Conservation (phyloP, 441 rosid genomes). For the Brassica balearica region DNA sequence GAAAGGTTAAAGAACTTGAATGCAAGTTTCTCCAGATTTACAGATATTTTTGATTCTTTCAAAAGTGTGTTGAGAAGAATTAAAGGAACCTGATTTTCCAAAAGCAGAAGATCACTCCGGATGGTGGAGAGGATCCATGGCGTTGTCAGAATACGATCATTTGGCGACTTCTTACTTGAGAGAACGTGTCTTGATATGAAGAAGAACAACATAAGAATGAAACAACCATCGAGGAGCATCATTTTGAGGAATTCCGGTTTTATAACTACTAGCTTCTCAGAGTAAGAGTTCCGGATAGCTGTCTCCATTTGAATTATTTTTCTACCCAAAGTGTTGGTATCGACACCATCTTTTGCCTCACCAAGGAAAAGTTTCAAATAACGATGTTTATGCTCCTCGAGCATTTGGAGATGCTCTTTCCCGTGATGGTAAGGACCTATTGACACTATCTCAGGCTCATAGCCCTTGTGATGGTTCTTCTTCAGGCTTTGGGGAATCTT, state of each 20-base stretch:
- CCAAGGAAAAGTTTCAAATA: constrained; percentile 50
- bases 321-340: constrained; percentile 27
- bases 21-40: constrained; percentile 30
- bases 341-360: constrained; percentile 34
- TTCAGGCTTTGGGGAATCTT: constrained; percentile 53
- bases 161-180: neutral
- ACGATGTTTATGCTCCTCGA: constrained; percentile 67
- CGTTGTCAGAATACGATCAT: constrained; percentile 52
- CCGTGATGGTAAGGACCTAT: constrained; percentile 68
- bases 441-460: constrained; percentile 62
- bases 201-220: constrained; percentile 33
- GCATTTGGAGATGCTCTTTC: constrained; percentile 49
- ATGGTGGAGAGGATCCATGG: constrained; percentile 56
- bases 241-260: constrained; percentile 51
- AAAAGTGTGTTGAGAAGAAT: constrained; percentile 56
- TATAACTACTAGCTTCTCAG: constrained; percentile 48
- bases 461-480: constrained; percentile 50
- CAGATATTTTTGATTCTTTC: constrained; percentile 10
- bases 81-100: constrained; percentile 50
- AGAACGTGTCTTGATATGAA: too few relatives aligned
- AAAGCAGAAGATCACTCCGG: constrained; percentile 42
- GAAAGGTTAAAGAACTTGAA: neutral
- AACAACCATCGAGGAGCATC: constrained; percentile 49
- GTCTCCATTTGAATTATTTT: constrained; percentile 46
- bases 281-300: constrained; percentile 55